Conservation (phyloP, 2,329 filamentous ascomycete genomes). For the Botryotinia globosa region DNA sequence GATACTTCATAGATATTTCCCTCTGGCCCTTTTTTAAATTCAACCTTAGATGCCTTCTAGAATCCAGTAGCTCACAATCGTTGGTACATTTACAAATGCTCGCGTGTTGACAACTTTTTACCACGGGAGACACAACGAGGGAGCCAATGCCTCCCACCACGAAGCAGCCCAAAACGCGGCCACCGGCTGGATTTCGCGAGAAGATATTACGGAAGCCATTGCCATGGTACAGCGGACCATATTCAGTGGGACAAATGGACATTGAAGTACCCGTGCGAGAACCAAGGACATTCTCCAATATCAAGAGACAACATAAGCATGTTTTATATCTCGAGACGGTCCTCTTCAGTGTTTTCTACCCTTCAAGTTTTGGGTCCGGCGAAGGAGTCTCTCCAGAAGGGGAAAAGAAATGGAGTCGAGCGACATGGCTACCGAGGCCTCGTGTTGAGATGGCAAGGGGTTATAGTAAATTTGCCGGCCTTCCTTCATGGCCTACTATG, state of each 20-base stretch:
- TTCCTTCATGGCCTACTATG: constrained; percentile 49
- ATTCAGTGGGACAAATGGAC: constrained; percentile 52
- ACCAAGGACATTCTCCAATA: constrained; percentile 49
- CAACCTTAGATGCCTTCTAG: neutral
- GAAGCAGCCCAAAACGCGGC: constrained; percentile 45
- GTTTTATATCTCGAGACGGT: constrained; percentile 56
- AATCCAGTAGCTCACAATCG: neutral
- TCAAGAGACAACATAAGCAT: constrained; percentile 47
- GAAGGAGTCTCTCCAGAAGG: constrained; percentile 42
- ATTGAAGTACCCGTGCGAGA: constrained; percentile 51
- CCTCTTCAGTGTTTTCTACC: constrained; percentile 65
- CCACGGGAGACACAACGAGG: constrained; percentile 1
- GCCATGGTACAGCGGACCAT: constrained; percentile 52
- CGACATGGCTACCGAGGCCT: constrained; percentile 62
- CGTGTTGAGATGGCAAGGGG: constrained; percentile 54
- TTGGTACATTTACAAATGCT: neutral
- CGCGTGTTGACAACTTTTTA: neutral
- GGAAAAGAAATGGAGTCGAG: constrained; percentile 48
- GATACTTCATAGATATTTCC: neutral
- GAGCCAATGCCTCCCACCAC: neutral
- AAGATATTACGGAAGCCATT: constrained; percentile 45
- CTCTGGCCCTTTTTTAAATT: neutral
- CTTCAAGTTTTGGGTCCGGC: constrained; percentile 48
- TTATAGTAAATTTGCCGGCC: constrained; percentile 59
- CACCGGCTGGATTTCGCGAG: constrained; percentile 48